These are phyloP conservation scores for Candida andamanensis DNA, from an alignment of 805 yeast species.

Conservation along the genomic window DNA sequence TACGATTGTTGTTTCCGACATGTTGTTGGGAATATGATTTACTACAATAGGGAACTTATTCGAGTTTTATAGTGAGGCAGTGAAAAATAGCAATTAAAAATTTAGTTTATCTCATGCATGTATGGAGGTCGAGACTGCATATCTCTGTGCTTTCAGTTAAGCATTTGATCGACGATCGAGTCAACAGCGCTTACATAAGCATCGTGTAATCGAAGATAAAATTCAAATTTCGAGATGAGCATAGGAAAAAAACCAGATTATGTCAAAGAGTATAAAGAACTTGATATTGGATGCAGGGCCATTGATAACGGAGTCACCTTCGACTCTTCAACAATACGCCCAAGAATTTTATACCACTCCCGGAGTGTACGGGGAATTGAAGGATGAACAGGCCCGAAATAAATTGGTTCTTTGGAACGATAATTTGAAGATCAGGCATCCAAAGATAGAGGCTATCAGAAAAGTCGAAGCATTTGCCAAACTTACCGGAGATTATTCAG, in stretches of 20 bases:
- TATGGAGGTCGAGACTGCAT: too few relatives aligned
- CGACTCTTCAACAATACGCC: conserved; percentile 68
- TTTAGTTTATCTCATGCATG: too few relatives aligned
- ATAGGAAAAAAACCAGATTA: background rate
- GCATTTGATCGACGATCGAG: too few relatives aligned
- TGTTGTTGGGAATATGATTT: too few relatives aligned
- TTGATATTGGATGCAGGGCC: conserved; percentile 95
- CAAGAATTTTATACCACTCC: conserved; percentile 81
- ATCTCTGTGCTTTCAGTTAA: too few relatives aligned
- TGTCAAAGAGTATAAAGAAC: conserved; percentile 36
- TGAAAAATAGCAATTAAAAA: too few relatives aligned
- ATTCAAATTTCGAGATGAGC: background rate
- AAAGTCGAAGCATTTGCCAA: conserved; percentile 73
- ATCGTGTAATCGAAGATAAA: too few relatives aligned
- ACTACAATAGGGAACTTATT: too few relatives aligned
- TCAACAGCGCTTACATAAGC: too few relatives aligned
- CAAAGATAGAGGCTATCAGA: conserved; percentile 57
- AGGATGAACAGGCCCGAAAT: conserved; percentile 77
- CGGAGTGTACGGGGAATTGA: conserved; percentile 81
- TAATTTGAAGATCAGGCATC: conserved; percentile 66
- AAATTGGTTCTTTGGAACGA: conserved; percentile 82
- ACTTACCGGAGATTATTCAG: conserved; percentile 87
- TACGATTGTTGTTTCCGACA: background rate
- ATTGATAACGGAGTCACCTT: conserved; percentile 76
- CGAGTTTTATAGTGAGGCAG: too few relatives aligned